Evolutionary conservation across 345 rosid genomes (phyloP).

Genomic region (Eucalyptus marginata): DNA sequence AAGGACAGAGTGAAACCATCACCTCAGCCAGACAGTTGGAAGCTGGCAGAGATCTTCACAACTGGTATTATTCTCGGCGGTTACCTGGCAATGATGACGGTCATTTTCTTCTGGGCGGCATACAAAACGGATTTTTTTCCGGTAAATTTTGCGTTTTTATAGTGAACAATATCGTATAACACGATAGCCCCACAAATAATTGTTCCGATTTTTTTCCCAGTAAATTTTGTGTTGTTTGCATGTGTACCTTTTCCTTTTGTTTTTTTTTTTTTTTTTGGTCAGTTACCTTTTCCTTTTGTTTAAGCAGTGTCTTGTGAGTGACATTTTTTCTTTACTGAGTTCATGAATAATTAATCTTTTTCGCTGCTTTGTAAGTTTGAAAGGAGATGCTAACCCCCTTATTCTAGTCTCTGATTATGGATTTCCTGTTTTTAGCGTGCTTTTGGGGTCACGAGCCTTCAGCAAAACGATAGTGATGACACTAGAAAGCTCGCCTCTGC

Average conservation of each 20-base stretch:
- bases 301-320: background rate
- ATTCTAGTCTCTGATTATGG: background rate
- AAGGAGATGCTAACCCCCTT: background rate
- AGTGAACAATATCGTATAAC: background rate
- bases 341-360: slow-evolving; percentile 4
- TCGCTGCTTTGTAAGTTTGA: background rate
- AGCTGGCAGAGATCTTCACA: background rate
- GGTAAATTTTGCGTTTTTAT: background rate
- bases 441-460: slow-evolving; percentile 47
- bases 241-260: background rate
- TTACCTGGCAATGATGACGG: background rate
- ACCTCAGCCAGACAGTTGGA: background rate
- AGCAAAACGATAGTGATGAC: slow-evolving; percentile 8
- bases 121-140: background rate
- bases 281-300: background rate
- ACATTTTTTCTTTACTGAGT: background rate
- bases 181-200: background rate
- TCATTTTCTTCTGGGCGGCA: background rate
- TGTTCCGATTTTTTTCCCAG: background rate
- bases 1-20: background rate
- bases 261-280: too few relatives aligned
- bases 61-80: background rate
- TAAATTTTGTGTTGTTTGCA: background rate
- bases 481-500: slow-evolving; percentile 43
- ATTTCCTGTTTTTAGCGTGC: slow-evolving; percentile 11